A percentile compares a stretch with the other conserved stretches of the same genome.
These are phyloP conservation scores for Nitzschia putrida DNA, from an alignment of 108 stramenopile species.

Conservation along the genomic window DNA sequence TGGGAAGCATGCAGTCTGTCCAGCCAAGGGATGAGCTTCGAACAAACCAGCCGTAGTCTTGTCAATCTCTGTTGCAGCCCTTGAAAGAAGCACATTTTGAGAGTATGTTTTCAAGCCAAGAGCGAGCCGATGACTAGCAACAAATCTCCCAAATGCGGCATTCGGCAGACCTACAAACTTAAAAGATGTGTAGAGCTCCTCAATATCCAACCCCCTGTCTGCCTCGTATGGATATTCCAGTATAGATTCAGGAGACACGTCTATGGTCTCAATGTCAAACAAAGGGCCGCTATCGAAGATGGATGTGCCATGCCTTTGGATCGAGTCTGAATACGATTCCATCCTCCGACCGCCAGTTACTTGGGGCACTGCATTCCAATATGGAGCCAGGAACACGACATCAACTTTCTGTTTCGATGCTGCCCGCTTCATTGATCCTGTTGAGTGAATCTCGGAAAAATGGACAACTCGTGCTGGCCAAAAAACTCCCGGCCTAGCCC, in stretches of 20 bases:
- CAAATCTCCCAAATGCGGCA: conserved; percentile 65
- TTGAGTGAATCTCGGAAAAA: conserved; percentile 51
- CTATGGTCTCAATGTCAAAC: conserved; percentile 74
- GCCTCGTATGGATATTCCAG: conserved; percentile 71
- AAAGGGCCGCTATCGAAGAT: conserved; percentile 45
- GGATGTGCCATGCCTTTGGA: conserved; percentile 18
- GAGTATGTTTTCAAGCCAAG: conserved; percentile 76
- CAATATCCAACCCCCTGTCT: conserved; percentile 52
- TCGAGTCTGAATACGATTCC: conserved; percentile 21
- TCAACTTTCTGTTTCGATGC: conserved; percentile 57
- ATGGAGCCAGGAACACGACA: conserved; percentile 77
- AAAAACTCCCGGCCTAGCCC: conserved; percentile 62
- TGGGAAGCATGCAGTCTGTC: conserved; percentile 69
- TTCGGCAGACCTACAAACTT: conserved; percentile 77
- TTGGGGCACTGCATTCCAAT: conserved; percentile 61
- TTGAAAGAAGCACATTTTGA: conserved; percentile 48
- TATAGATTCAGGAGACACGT: conserved; percentile 67
- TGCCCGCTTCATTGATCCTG: neutral
- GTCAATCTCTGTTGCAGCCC: conserved; percentile 35
- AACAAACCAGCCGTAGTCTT: conserved; percentile 69
- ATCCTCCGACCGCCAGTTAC: conserved; percentile 10
- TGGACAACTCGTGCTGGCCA: conserved; percentile 90
- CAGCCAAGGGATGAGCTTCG: conserved; percentile 74
- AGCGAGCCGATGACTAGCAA: conserved; percentile 80
- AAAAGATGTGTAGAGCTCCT: conserved; percentile 57